A percentile compares a stretch with the other conserved stretches of the same genome.
Evolutionary conservation across 768 basidiomycete species (phyloP).

Genomic region (Termitomyces heimii): DNA sequence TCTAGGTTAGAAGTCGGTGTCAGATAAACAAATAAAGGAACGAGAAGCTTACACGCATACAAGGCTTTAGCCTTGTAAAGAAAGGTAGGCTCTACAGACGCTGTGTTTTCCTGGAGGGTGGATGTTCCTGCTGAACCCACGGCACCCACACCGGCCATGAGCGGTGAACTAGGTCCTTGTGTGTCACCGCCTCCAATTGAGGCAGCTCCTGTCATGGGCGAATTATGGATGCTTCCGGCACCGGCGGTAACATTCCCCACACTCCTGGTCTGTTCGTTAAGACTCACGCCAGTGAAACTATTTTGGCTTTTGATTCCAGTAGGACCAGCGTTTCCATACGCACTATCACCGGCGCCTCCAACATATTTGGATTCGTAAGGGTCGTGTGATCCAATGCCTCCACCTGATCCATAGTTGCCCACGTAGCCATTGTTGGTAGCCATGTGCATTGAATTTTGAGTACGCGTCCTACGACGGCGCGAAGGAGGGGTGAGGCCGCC

Average conservation of each 20-base stretch:
- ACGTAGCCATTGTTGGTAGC: constrained; percentile 56
- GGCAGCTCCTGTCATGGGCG: constrained; percentile 30
- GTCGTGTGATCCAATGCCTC: constrained; percentile 64
- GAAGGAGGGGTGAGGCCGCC: constrained; percentile 81
- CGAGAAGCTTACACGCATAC: constrained; percentile 67
- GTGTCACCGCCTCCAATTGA: constrained; percentile 40
- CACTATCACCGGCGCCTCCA: constrained; percentile 40
- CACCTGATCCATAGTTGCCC: constrained; percentile 57
- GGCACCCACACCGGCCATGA: constrained; percentile 63
- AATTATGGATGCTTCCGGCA: constrained; percentile 53
- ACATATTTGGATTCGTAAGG: constrained; percentile 57
- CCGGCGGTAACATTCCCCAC: constrained; percentile 29
- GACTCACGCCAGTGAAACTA: constrained; percentile 44
- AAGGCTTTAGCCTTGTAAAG: constrained; percentile 82
- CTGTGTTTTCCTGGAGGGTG: constrained; percentile 20
- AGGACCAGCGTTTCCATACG: constrained; percentile 41
- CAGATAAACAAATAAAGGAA: constrained; percentile 5
- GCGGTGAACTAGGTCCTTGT: constrained; percentile 54
- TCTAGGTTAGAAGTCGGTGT: constrained; percentile 44
- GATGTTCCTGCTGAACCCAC: constrained; percentile 28
- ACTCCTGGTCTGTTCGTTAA: constrained; percentile 31
- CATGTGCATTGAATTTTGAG: constrained; percentile 56
- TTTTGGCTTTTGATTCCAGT: constrained; percentile 48
- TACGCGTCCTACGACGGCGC: constrained; percentile 70
- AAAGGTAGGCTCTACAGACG: constrained; percentile 35